Evolutionary conservation across 768 basidiomycete species (phyloP), one percentile per base, ranked within the genome.

Genomic region (Lactifluus subvellereus): DNA sequence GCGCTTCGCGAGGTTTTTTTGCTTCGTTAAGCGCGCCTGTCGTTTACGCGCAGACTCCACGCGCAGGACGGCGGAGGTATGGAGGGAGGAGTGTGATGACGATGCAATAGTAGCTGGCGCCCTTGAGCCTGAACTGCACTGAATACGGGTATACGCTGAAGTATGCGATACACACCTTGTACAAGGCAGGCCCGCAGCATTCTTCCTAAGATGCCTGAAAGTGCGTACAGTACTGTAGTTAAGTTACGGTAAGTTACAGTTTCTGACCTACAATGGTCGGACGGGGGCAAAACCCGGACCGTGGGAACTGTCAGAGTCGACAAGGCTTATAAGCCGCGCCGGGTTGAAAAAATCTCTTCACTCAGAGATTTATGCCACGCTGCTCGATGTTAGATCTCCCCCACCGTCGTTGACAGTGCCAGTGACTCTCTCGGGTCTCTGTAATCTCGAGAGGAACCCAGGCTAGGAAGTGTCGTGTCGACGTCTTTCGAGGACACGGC

Each of bases 401-500:
- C 74, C 63, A 84, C 83, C 81, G 72, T 82, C 77, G 83, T 76
- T 74, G 77, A 77, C 82, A 84, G 82, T 84, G 82, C 82, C 82
- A 84, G 83, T 80, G 79, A 82, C 77, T 78, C 73, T 73, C 68
- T 69, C 58, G 70, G 72, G 78, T 78, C 81, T 75, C 80, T 82
- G 77, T 73, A 73, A 79, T 82, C 81, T 81, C 81, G 70, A 83
- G 79, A 84, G 14, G 55, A 54, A 70, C 72, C 75, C 82, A 83
- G 82, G 78, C 69, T 84, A 84, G 82, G 82, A 84, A 84, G 82
- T 84, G 83, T 83, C 79, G 82, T 77, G 72, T 79, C 75, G 75
- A 77, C 80, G 72, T 62, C 65, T 69, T 70, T 72, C 69, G 67
- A 83, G 81, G 79, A 77, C 75, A 75, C 80, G 82, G 80, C 83